phyloP scores from a whole-genome alignment of 106 monocot genomes.

The Iris macrosiphon region DNA sequence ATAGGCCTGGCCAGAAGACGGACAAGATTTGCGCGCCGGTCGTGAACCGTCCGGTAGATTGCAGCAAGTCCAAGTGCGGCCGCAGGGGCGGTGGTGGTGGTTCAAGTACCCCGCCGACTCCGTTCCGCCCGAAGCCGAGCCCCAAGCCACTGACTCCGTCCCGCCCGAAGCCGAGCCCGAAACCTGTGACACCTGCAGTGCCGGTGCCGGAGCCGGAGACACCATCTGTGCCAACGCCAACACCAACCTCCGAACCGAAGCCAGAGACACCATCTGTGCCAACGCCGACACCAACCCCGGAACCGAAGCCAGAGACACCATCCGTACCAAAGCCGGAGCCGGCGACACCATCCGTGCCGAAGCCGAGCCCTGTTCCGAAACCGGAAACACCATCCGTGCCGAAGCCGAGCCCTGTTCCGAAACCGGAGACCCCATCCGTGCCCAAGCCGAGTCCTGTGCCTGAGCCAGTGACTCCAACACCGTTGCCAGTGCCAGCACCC shows the following conservation, averaged over 20 bases:
- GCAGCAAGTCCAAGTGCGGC: conserved; percentile 10
- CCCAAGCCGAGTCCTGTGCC: background rate
- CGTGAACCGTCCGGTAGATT: conserved; percentile 5
- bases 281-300: background rate
- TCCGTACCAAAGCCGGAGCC: background rate
- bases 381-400: background rate
- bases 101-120: background rate
- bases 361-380: background rate
- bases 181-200: background rate
- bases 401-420: background rate
- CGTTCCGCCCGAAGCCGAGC: background rate
- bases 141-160: background rate
- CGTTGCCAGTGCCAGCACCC: background rate
- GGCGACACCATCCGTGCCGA: too few relatives aligned
- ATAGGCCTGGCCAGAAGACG: conserved; percentile 3
- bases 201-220: background rate
- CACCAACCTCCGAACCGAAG: background rate
- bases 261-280: background rate
- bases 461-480: background rate
- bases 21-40: background rate
- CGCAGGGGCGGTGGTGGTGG: background rate
- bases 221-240: background rate
- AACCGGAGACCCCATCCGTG: background rate
- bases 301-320: background rate
- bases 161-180: background rate